Base-by-base conservation (phyloP, 495 filamentous ascomycete species). In the Friedmanniomyces endolithicus region DNA sequence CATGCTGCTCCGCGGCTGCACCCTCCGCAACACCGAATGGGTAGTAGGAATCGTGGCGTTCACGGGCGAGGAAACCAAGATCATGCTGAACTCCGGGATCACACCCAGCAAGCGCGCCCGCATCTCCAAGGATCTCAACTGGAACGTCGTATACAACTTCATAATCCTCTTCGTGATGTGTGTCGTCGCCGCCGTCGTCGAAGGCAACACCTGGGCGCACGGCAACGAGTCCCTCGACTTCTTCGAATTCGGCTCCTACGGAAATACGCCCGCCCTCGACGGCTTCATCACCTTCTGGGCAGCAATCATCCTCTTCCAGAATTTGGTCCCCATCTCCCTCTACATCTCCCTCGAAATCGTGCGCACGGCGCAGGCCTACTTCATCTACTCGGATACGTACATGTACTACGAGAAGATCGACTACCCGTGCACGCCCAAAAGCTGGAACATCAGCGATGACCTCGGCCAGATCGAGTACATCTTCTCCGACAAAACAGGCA, bases 391-490 rank as follows among this genome's bases (percentile, higher is more conserved):
- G 69, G 94, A 99, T 67, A 71, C 85, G 2, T 79, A 80, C 61
- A 98, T 98, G 90, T 97, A 96, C 68, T 95, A 98, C 72, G 90
- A 90, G 22, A 83, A 80, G 65, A 77, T 97, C 63, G 89, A 92
- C 63, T 87, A 94, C 62, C 87, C 88, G 1, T 99, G 94, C 66
- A 87, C 94, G 6, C 94, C 94, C 12, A 97, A 97, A 62, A 88
- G 92, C 1, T 99, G 94, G 94, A 99, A 97, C 68, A 96, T 99
- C 54, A 95, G 89, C 1, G 94, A 99, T 63, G 94, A 99, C 62
- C 76, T 99, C 31, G 94, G 94, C 11, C 94, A 99, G 71, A 96
- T 99, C 56, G 94, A 99, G 68, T 99, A 97, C 70, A 95, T 99
- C 59, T 99, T 99, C 73, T 97, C 94, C 0, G 94, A 99, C 73